Conservation (phyloP, 2,329 filamentous ascomycete species). For the Scytalidium lignicola region DNA sequence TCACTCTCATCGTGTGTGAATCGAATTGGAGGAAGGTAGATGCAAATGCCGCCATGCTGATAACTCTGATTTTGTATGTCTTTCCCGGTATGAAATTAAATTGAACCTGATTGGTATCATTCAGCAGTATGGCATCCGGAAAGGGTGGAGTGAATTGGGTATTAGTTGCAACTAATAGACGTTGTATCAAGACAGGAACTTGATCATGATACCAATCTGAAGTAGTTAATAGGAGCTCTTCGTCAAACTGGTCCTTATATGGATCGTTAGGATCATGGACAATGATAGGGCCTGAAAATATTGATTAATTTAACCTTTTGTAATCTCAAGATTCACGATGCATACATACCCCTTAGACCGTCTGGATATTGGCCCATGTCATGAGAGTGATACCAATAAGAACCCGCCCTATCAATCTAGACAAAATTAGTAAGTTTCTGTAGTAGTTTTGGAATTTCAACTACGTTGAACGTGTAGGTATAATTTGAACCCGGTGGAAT, state of each 20-base stretch:
- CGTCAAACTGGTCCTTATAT: slow-evolving; percentile 42
- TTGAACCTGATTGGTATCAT: slow-evolving; percentile 7
- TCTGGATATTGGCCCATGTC: slow-evolving; percentile 61
- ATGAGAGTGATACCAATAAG: slow-evolving; percentile 61
- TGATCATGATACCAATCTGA: slow-evolving; percentile 48
- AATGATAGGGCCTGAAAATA: slow-evolving; percentile 34
- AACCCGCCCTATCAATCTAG: slow-evolving; percentile 32
- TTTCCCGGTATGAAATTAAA: slow-evolving; percentile 15
- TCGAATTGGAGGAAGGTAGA: slow-evolving; percentile 10
- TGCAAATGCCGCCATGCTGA: slow-evolving; percentile 16
- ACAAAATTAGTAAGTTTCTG: no score
- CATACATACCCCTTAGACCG: slow-evolving; percentile 51
- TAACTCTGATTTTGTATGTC: slow-evolving; percentile 16
- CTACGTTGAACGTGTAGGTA: slow-evolving; percentile 32
- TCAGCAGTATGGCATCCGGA: slow-evolving; percentile 1
- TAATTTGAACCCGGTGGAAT: slow-evolving; percentile 16
- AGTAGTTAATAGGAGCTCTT: slow-evolving; percentile 51
- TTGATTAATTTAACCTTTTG: no score
- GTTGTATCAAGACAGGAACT: slow-evolving; percentile 10
- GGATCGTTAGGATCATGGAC: slow-evolving; percentile 53
- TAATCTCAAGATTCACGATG: no score
- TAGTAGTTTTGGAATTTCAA: neutral
- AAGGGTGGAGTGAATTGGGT: slow-evolving; percentile 3
- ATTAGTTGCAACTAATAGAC: slow-evolving; percentile 9
- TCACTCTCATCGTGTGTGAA: slow-evolving; percentile 31